Conservation (phyloP, 495 filamentous ascomycete species). For the Hyaloscypha hepaticicola region DNA sequence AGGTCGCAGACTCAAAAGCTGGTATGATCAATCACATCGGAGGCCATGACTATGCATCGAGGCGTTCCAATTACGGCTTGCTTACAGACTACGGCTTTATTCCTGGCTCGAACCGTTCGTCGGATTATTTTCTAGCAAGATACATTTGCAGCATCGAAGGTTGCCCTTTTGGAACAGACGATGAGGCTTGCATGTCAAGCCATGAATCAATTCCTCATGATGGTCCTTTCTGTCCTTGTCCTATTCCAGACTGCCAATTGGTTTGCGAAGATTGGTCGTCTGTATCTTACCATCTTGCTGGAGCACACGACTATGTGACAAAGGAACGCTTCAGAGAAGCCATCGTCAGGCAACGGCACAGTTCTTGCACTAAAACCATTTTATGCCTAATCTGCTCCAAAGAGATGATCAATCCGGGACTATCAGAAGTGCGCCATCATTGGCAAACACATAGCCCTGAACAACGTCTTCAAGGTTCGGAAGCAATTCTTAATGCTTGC, state of each 20-base stretch:
- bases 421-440: background rate
- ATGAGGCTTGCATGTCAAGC: background rate
- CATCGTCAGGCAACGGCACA: background rate
- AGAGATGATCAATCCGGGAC: background rate
- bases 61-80: background rate
- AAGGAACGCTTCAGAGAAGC: background rate
- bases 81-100: background rate
- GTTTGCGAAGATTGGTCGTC: background rate
- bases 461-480: background rate
- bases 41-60: background rate
- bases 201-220: background rate
- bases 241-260: background rate
- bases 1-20: background rate
- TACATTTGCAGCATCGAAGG: background rate
- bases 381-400: background rate
- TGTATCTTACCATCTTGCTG: background rate
- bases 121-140: background rate
- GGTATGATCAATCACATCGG: background rate
- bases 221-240: background rate
- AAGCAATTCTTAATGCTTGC: background rate
- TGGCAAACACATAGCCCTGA: background rate
- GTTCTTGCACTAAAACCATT: background rate
- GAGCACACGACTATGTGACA: background rate
- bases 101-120: background rate
- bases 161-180: background rate